phyloP scores from a whole-genome alignment of 768 basidiomycete species.

The Ramaria rubella region DNA sequence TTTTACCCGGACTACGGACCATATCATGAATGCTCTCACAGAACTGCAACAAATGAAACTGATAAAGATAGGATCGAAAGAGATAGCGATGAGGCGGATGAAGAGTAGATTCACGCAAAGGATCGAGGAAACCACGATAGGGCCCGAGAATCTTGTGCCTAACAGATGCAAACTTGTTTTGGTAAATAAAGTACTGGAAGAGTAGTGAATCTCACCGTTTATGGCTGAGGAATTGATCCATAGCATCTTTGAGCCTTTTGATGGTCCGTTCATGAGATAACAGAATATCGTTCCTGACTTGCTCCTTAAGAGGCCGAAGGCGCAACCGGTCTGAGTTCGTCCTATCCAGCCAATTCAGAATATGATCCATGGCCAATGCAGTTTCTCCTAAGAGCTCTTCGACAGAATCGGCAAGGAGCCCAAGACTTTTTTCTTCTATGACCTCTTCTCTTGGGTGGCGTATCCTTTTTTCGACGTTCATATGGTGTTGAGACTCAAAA shows the following conservation, averaged over 20 bases:
- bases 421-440: conserved; percentile 37
- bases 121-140: conserved; percentile 47
- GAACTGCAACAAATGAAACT: conserved; percentile 44
- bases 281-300: conserved; percentile 29
- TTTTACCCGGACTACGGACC: conserved; percentile 37
- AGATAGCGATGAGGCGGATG: conserved; percentile 60
- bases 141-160: conserved; percentile 54
- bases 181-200: background rate
- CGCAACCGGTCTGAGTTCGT: conserved; percentile 31
- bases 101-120: conserved; percentile 26
- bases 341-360: conserved; percentile 46
- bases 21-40: conserved; percentile 25
- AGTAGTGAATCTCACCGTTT: conserved; percentile 36
- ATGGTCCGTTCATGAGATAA: conserved; percentile 33
- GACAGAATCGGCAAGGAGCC: conserved; percentile 47
- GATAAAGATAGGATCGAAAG: conserved; percentile 71
- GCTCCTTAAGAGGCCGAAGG: conserved; percentile 31
- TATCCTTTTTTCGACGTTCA: conserved; percentile 55
- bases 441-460: conserved; percentile 41
- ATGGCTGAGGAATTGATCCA: conserved; percentile 43
- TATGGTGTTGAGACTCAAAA: conserved; percentile 65
- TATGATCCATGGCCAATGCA: conserved; percentile 32
- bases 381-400: conserved; percentile 44
- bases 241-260: conserved; percentile 27
- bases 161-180: background rate